Evolutionary conservation across 2,329 filamentous ascomycete species (phyloP), one percentile per base, ranked within the genome.

Genomic region (Trematosphaeria pertusa): DNA sequence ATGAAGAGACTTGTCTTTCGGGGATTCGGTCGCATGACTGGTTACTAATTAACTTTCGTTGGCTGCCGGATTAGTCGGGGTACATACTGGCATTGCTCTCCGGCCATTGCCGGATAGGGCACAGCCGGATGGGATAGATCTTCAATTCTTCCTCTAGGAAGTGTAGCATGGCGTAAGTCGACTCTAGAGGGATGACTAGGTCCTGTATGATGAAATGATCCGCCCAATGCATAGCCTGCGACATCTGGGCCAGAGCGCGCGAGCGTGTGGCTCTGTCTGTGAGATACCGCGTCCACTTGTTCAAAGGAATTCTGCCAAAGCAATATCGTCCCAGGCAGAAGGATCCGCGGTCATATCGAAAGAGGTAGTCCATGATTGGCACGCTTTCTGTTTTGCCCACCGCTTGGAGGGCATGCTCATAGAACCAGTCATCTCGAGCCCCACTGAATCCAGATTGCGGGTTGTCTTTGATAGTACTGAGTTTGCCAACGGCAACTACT

Each of bases 381-480:
- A 80, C 73, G 6, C 69, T 55, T 50, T 80, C 77, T 1, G 48
- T 60, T 1, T 47, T 54, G 3, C 52, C 21, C 3, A 37, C 47
- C 5, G 37, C 40, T 18, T 50, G 46, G 3, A 37, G 19, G 2
- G 81, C 86, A 53, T 87, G 87, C 0, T 89, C 73, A 53, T 88
- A 91, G 66, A 89, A 91, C 88, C 87, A 91, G 1, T 85, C 82
- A 52, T 91, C 86, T 18, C 67, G 72, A 0, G 80, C 73, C 2
- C 79, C 73, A 3, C 78, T 81, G 66, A 89, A 87, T 8, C 61
- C 57, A 33, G 8, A 47, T 50, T 2, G 53, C 36, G 8, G 48
- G 51, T 3, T 61, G 42, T 0, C 77, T 50, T 0, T 72, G 72
- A 73, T 60, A 38, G 86, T 73, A 1, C 77, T 76, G 7, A 88